Base-by-base conservation (phyloP, 2,329 filamentous ascomycete genomes). In the Aspergillus quadrilineatus region DNA sequence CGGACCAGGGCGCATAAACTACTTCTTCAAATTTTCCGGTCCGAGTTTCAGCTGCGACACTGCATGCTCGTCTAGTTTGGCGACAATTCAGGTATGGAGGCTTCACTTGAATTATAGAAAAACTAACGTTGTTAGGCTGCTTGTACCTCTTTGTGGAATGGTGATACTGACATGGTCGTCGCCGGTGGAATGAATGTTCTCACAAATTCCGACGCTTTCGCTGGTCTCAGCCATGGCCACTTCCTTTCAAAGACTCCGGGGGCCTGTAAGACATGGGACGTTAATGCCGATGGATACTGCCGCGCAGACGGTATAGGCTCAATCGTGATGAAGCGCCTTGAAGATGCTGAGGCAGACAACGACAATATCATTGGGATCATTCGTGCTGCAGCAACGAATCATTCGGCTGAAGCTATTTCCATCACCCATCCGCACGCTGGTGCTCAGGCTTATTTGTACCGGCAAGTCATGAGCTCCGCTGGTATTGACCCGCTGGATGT, bases 121-220 rank as follows among this genome's bases (percentile, higher is more conserved):
- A 9, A 47, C 51, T 32, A 14, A 39, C 6, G 1, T 28, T 22
- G 8, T 3, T 45, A 56, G 53, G 53, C 47, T 10, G 83, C 85
- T 12, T 92, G 89, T 74, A 87, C 85, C 4, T 84, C 89, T 0
- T 77, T 92, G 5, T 88, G 86, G 82, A 82, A 83, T 6, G 84
- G 85, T 46, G 90, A 94, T 62, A 89, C 86, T 58, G 90, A 94
- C 68, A 92, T 87, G 6, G 90, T 89, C 1, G 85, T 92, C 34
- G 88, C 89, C 2, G 90, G 90, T 56, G 90, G 90, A 59, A 76
- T 89, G n/a, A 92, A 89, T 53, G 50, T 72, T 9, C 80, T 92
- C 73, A 92, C 89, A 47, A 90, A 90, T 73, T 86, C 89, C 0
- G 89, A 92, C 71, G 89, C 87, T 77, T 90, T 89, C 73, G 81